A percentile compares a stretch with the other conserved stretches of the same genome.
These are phyloP conservation scores for Monilinia aucupariae DNA, from an alignment of 2,329 filamentous ascomycete genomes.

Conservation along the genomic window DNA sequence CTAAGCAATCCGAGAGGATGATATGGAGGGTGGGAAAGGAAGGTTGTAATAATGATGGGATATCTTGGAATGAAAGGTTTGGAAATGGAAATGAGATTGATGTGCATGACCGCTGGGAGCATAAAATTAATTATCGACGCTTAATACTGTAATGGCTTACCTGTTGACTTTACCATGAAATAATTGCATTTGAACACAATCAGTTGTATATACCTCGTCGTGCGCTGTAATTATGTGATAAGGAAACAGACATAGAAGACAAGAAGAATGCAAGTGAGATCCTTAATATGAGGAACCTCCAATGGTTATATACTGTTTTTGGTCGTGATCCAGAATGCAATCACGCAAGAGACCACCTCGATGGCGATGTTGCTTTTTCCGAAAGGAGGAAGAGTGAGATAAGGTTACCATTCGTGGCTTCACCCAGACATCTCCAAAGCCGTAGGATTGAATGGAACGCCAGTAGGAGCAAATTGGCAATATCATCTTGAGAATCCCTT, in stretches of 20 bases:
- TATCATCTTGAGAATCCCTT: not conserved
- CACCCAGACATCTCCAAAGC: not conserved
- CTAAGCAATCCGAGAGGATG: not conserved
- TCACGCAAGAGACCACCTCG: not conserved
- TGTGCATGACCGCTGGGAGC: not conserved
- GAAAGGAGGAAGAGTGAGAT: not conserved
- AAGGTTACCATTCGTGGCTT: not conserved
- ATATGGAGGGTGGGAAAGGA: not conserved
- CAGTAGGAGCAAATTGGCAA: not conserved
- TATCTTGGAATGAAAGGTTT: not conserved
- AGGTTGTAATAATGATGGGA: conserved; percentile 3
- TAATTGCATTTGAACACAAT: not conserved
- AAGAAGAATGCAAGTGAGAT: not conserved
- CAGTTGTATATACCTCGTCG: not conserved
- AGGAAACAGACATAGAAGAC: not conserved
- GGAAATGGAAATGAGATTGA: not conserved
- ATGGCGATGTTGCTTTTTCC: not conserved
- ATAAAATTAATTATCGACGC: conserved; percentile 6
- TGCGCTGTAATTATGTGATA: not conserved
- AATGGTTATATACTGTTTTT: not conserved
- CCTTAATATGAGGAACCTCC: not conserved
- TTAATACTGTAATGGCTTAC: conserved; percentile 1
- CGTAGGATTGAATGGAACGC: not conserved
- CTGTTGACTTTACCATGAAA: not conserved
- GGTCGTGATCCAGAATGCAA: not conserved